phyloP scores from a whole-genome alignment of 768 basidiomycete genomes.

The Gyrodon lividus region DNA sequence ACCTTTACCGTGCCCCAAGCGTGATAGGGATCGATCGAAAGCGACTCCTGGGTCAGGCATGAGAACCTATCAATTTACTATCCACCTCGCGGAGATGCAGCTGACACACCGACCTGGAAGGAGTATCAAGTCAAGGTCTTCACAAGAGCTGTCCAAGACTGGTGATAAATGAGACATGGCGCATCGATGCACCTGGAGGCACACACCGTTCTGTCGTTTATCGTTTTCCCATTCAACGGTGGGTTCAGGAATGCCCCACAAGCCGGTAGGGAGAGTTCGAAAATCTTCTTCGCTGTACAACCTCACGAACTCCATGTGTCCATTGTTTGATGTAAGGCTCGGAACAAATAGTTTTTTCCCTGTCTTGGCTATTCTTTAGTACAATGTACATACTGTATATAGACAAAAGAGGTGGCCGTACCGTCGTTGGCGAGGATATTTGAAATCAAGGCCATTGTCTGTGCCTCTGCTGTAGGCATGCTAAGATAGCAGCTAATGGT shows the following conservation, averaged over 20 bases:
- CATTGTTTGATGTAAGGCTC: slow-evolving; percentile 47
- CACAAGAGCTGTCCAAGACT: slow-evolving; percentile 34
- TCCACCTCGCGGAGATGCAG: slow-evolving; percentile 7
- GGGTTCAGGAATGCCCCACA: slow-evolving; percentile 80
- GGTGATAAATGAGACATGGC: slow-evolving; percentile 9
- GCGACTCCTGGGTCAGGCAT: slow-evolving; percentile 54
- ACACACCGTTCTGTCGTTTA: slow-evolving; percentile 54
- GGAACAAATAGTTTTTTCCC: slow-evolving; percentile 73
- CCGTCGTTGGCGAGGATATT: slow-evolving; percentile 52
- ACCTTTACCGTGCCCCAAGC: slow-evolving; percentile 81
- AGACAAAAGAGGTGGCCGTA: slow-evolving; percentile 28
- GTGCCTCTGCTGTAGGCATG: slow-evolving; percentile 72
- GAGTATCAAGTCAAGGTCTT: slow-evolving; percentile 60
- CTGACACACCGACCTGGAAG: slow-evolving; percentile 53
- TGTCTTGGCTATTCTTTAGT: slow-evolving; percentile 23
- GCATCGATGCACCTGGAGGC: background rate
- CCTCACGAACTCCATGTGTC: slow-evolving; percentile 64
- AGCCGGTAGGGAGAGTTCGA: slow-evolving; percentile 50
- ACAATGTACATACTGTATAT: background rate
- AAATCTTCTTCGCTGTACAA: slow-evolving; percentile 62
- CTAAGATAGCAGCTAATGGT: slow-evolving; percentile 74
- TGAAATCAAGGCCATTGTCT: slow-evolving; percentile 52
- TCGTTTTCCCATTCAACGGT: slow-evolving; percentile 40
- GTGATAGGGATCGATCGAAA: slow-evolving; percentile 65
- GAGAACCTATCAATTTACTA: slow-evolving; percentile 7